phyloP scores from a whole-genome alignment of 495 filamentous ascomycete genomes.

The Penicillium riverlandense region DNA sequence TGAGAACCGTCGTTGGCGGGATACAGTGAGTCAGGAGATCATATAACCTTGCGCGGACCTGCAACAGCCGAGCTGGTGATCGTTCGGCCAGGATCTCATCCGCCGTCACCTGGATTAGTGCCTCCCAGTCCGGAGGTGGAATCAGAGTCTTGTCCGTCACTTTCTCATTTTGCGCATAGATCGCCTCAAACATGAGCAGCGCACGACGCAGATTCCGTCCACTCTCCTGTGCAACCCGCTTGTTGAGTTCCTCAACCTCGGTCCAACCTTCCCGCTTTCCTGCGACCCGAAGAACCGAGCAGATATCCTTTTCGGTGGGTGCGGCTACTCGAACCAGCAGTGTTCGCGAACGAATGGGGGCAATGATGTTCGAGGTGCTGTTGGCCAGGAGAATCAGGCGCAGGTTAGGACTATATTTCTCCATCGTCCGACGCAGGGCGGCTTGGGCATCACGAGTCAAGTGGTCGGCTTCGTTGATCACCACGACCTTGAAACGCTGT shows the following conservation, averaged over 20 bases:
- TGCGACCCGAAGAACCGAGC: conserved; percentile 62
- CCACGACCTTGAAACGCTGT: conserved; percentile 95
- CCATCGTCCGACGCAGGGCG: conserved; percentile 91
- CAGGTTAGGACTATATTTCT: conserved; percentile 96
- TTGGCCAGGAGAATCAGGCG: conserved; percentile 88
- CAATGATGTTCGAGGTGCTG: conserved; percentile 94
- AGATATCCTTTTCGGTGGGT: conserved; percentile 79
- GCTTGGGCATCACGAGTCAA: conserved; percentile 92
- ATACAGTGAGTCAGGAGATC: conserved; percentile 96
- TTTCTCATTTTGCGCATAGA: conserved; percentile 95
- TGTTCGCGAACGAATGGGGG: conserved; percentile 83
- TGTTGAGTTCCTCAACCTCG: conserved; percentile 61
- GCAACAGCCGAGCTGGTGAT: conserved; percentile 74
- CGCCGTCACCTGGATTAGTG: conserved; percentile 76
- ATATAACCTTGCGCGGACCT: conserved; percentile 87
- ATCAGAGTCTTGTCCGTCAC: conserved; percentile 81
- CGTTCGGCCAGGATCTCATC: conserved; percentile 89
- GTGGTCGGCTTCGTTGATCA: conserved; percentile 99
- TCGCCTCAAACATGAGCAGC: conserved; percentile 90
- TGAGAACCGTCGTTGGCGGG: conserved; percentile 83
- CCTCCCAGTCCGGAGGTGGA: conserved; percentile 94
- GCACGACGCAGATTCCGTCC: conserved; percentile 85
- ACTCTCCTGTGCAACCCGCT: conserved; percentile 83
- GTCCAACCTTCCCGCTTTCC: conserved; percentile 73
- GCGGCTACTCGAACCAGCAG: conserved; percentile 88